Evolutionary conservation across 2,329 filamentous ascomycete genomes (phyloP).

Genomic region (Penicillium sp.): DNA sequence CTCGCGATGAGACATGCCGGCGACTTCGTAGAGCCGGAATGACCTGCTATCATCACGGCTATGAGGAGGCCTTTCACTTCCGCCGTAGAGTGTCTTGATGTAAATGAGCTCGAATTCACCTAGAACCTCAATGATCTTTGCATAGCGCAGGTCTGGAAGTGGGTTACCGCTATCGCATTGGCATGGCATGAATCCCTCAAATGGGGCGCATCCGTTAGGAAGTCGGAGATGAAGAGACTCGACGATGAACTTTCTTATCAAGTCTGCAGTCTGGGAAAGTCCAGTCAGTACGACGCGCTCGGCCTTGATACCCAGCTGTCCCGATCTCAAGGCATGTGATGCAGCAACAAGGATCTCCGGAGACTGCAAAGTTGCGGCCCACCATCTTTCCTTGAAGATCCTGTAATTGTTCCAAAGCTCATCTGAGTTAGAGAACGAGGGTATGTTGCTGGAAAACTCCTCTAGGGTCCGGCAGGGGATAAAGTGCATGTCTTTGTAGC

Average conservation of each 20-base stretch:
- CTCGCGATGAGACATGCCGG: conserved; percentile 4
- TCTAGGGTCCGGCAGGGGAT: background rate
- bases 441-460: background rate
- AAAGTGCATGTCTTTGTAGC: conserved; percentile 3
- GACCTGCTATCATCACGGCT: background rate
- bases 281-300: background rate
- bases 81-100: background rate
- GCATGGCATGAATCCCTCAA: conserved; percentile 6
- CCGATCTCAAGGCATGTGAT: background rate
- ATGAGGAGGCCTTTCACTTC: background rate
- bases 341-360: conserved; percentile 2
- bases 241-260: conserved; percentile 4
- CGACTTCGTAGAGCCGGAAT: conserved; percentile 7
- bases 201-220: background rate
- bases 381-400: conserved; percentile 1
- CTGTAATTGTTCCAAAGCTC: conserved; percentile 1
- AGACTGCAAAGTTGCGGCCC: conserved; percentile 1
- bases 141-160: background rate
- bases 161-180: background rate
- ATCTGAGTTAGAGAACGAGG: background rate
- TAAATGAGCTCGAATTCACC: conserved; percentile 1
- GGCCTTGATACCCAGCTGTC: background rate
- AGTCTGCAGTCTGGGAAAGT: conserved; percentile 1
- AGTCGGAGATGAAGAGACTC: background rate
- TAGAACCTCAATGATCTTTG: conserved; percentile 1